phyloP scores from a whole-genome alignment of 257 asterid genomes.

The Solanum rostratum region DNA sequence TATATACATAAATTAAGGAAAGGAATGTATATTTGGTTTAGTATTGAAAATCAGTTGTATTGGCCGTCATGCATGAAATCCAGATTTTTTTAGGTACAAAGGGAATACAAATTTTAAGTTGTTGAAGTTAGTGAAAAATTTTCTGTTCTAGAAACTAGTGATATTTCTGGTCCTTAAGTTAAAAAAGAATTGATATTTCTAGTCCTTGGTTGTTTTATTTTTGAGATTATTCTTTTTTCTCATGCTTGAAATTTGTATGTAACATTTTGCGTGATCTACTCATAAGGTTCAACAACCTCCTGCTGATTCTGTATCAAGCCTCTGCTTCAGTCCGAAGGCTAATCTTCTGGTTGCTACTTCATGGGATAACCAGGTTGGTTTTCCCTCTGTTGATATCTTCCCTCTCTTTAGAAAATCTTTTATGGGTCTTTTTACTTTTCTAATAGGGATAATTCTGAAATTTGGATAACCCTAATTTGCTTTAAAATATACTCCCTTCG shows the following conservation, averaged over 20 bases:
- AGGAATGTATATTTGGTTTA: not conserved
- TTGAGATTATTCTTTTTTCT: not conserved
- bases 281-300: constrained; percentile 72
- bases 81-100: not conserved
- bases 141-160: not conserved
- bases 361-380: constrained; percentile 92
- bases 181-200: not conserved
- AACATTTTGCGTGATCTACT: not conserved
- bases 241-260: not conserved
- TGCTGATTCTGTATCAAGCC: constrained; percentile 70
- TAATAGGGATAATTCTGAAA: not conserved
- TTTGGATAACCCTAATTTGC: too few species aligned
- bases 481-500: too few species aligned
- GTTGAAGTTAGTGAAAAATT: not conserved
- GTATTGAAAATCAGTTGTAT: not conserved
- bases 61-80: not conserved
- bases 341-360: constrained; percentile 70
- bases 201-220: not conserved
- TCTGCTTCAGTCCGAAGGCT: constrained; percentile 79
- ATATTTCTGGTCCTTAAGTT: not conserved
- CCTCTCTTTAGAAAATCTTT: not conserved
- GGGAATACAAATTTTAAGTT: not conserved
- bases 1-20: not conserved
- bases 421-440: not conserved
- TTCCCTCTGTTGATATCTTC: not conserved